phyloP scores from a whole-genome alignment of 495 filamentous ascomycete genomes.

The Neurospora sp. region DNA sequence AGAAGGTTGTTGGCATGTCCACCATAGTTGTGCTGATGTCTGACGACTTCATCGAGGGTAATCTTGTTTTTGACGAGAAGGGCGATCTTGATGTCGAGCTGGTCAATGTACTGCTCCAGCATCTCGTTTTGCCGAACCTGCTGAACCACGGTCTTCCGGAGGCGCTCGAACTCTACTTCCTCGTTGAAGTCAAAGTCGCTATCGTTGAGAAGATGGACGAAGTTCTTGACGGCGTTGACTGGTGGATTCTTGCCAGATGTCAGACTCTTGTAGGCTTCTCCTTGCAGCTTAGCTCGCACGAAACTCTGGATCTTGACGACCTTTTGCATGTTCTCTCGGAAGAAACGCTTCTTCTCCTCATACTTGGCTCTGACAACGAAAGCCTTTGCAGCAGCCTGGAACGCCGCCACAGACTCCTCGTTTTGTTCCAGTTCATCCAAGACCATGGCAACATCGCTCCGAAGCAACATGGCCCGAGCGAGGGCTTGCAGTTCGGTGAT shows the following conservation, averaged over 20 bases:
- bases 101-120: slow-evolving; percentile 94
- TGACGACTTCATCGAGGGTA: slow-evolving; percentile 93
- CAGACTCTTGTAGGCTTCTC: slow-evolving; percentile 92
- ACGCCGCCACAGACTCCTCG: slow-evolving; percentile 59
- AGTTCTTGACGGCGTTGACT: slow-evolving; percentile 91
- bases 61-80: slow-evolving; percentile 99
- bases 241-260: slow-evolving; percentile 97
- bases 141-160: slow-evolving; percentile 90
- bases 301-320: slow-evolving; percentile 98
- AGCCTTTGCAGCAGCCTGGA: slow-evolving; percentile 69
- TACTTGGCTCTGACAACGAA: slow-evolving; percentile 64
- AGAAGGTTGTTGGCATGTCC: slow-evolving; percentile 80
- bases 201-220: slow-evolving; percentile 95
- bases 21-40: slow-evolving; percentile 92
- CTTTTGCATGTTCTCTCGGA: slow-evolving; percentile 94
- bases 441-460: slow-evolving; percentile 56
- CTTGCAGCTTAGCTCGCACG: slow-evolving; percentile 83
- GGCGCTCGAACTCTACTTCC: slow-evolving; percentile 88
- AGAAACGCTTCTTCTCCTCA: slow-evolving; percentile 75
- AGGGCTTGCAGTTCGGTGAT: slow-evolving; percentile 61
- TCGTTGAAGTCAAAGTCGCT: slow-evolving; percentile 99
- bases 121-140: slow-evolving; percentile 95
- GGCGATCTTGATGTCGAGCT: slow-evolving; percentile 97
- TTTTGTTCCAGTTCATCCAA: slow-evolving; percentile 69
- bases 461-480: slow-evolving; percentile 66